Evolutionary conservation across 805 yeast species (phyloP), one percentile per base, ranked within the genome.

Genomic region (Metschnikowia dekortorum): DNA sequence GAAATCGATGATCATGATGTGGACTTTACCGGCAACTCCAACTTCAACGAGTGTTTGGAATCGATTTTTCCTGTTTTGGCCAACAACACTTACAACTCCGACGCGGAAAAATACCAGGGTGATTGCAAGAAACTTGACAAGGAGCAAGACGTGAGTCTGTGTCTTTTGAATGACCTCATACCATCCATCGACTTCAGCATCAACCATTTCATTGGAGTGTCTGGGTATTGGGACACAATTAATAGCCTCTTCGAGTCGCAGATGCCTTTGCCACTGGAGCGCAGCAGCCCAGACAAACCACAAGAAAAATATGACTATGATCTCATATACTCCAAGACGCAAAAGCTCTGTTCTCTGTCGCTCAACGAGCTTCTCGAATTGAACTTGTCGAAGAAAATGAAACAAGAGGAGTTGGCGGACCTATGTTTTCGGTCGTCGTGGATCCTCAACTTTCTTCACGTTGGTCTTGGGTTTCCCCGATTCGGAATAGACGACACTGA

Each of bases 181-280:
- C 88, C 87, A 0, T 68, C 78, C 7, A 78, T 83, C 64, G 82
- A 79, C 55, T 81, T 83, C 58, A 78, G 78, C 44, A 67, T 77
- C 33, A 76, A 80, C 54, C 78, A 76, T 50, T 83, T 84, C 50
- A 69, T 81, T 38, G 89, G 87, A 0, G 84, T 84, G 8, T 81
- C 85, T 52, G 87, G 86, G 4, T 82, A 82, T 60, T 82, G 85
- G 83, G 83, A 83, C 57, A 78, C 83, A 4, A 69, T 83, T 37
- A 73, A 75, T n/a, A 70, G 73, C 44, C 65, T 81, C 36, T 59
- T 79, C 35, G 64, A 70, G 9, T 67, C 56, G 7, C 50, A 39
- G 42, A 38, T 44, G 33, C 34, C 16, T 11, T 14, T 35, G 9
- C 33, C 46, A 8, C 32, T 26, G 32, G 32, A 33, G 8, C 8